Conservation (phyloP, 2,329 filamentous ascomycete genomes). For the Colletotrichum liriopes region DNA sequence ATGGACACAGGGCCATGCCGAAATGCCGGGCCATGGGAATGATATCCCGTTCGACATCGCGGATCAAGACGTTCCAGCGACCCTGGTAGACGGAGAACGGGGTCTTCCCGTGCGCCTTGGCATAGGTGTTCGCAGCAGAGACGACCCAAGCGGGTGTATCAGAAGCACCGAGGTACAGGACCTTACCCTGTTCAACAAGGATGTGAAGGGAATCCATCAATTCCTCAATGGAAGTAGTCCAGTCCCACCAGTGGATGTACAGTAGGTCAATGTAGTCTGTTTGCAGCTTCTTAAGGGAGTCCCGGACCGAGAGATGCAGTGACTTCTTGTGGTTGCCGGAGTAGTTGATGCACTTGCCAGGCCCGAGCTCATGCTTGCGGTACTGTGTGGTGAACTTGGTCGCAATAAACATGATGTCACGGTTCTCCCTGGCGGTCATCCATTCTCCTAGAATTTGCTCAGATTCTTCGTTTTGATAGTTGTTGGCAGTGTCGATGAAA, state of each 20-base stretch:
- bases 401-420: constrained; percentile 69
- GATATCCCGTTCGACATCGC: constrained; percentile 59
- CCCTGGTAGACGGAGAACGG: constrained; percentile 59
- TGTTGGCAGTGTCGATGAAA: constrained; percentile 77
- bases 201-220: constrained; percentile 60
- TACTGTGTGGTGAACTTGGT: constrained; percentile 71
- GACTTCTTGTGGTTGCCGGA: constrained; percentile 60
- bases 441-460: constrained; percentile 73
- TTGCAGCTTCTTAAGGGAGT: constrained; percentile 62
- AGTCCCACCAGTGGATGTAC: constrained; percentile 63
- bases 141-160: constrained; percentile 60
- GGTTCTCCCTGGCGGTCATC: constrained; percentile 64
- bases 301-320: constrained; percentile 59
- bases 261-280: constrained; percentile 63
- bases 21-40: constrained; percentile 59
- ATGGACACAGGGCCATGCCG: constrained; percentile 70
- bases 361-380: constrained; percentile 53
- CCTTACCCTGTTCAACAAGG: constrained; percentile 58
- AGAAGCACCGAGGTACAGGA: constrained; percentile 59
- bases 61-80: constrained; percentile 52
- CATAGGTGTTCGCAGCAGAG: constrained; percentile 56
- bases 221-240: constrained; percentile 58
- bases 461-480: constrained; percentile 72
- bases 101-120: constrained; percentile 52
- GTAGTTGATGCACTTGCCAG: constrained; percentile 57